A percentile compares a stretch with the other conserved stretches of the same genome.
phyloP scores from a whole-genome alignment of 257 asterid species.

The Salvia hispanica region DNA sequence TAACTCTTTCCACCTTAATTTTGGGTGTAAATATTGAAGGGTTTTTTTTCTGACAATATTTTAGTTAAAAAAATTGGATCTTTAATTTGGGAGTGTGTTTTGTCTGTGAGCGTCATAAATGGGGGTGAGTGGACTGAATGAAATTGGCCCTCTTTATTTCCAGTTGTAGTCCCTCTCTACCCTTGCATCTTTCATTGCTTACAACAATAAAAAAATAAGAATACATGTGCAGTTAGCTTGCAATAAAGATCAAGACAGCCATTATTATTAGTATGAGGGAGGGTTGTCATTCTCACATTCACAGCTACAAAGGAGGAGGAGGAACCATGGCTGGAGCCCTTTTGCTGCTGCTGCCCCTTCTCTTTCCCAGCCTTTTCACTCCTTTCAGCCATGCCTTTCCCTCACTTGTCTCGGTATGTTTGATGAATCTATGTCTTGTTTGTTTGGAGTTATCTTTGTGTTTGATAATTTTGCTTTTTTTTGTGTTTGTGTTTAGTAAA shows the following conservation, averaged over 20 bases:
- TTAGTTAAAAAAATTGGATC: no score
- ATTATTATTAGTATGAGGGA: slow-evolving; percentile 35
- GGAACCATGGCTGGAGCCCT: slow-evolving; percentile 67
- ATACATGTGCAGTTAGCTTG: slow-evolving; percentile 27
- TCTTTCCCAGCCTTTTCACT: slow-evolving; percentile 47
- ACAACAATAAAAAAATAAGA: not conserved
- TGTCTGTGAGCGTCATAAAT: no score
- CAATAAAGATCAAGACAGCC: slow-evolving; percentile 33
- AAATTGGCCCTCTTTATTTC: no score
- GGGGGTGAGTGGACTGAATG: no score
- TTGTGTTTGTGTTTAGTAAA: not conserved
- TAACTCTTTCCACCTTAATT: not conserved
- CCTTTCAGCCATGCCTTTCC: slow-evolving; percentile 67
- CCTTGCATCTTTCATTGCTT: no score
- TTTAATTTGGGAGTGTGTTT: no score
- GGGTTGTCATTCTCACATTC: slow-evolving; percentile 27
- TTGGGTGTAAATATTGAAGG: not conserved
- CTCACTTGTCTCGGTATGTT: slow-evolving; percentile 55
- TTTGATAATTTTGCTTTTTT: not conserved
- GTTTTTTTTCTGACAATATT: no score
- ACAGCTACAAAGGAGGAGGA: slow-evolving; percentile 52
- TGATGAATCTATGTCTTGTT: no score
- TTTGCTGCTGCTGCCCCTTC: slow-evolving; percentile 59
- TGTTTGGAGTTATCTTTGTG: no score
- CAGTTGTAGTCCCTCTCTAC: no score